Conservation (phyloP, 805 yeast species). For the Schwanniomyces sp. region DNA sequence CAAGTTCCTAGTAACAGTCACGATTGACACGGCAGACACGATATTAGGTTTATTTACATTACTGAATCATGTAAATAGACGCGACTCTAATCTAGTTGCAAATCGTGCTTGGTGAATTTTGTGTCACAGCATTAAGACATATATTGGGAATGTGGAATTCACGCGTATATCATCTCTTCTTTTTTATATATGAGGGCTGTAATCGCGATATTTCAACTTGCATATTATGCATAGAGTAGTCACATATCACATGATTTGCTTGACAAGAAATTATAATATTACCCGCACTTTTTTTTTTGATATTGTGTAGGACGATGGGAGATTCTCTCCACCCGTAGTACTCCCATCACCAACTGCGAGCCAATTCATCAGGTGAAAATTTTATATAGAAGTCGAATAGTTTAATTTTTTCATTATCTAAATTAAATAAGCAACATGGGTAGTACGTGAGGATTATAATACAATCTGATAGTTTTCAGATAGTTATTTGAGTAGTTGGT, state of each 20-base stretch:
- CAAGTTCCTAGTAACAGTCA: not conserved
- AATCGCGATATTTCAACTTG: not conserved
- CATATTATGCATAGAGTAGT: not conserved
- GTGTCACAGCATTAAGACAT: not conserved
- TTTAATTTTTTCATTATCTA: conserved; percentile 2
- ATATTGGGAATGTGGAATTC: not conserved
- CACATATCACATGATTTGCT: not conserved
- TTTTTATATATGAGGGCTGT: not conserved
- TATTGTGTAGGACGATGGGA: not conserved
- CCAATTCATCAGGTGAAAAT: conserved; percentile 12
- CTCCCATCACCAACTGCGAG: not conserved
- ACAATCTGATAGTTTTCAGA: not conserved
- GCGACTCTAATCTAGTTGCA: not conserved
- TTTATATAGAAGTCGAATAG: conserved; percentile 11
- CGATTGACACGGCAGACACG: not conserved
- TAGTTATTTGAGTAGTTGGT: not conserved
- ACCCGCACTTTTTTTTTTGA: not conserved
- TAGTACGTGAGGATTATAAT: conserved; percentile 55
- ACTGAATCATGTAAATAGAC: not conserved
- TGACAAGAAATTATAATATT: not conserved
- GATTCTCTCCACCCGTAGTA: not conserved
- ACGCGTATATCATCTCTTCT: not conserved
- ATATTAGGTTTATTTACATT: not conserved
- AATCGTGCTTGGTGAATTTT: not conserved
- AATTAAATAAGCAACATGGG: conserved; percentile 58